A percentile compares a stretch with the other conserved stretches of the same genome.
These are phyloP conservation scores for Nothophaeocryptopus gaeumannii DNA, from an alignment of 2,329 filamentous ascomycete species.

Conservation along the genomic window DNA sequence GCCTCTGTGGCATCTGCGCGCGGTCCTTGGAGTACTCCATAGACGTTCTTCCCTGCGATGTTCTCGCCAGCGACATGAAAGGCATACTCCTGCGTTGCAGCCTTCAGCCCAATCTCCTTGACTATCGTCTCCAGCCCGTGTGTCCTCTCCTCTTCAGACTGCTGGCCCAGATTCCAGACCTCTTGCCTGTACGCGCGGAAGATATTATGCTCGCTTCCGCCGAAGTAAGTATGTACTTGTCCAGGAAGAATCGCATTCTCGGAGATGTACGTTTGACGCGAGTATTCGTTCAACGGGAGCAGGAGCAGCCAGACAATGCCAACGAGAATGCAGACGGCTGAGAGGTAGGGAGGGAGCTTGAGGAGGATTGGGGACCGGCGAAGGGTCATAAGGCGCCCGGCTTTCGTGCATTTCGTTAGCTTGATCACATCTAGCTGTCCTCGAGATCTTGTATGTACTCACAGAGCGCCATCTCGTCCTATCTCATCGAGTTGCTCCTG, in stretches of 20 bases:
- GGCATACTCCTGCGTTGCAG: constrained; percentile 81
- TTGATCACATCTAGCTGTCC: background rate
- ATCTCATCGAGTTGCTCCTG: constrained; percentile 6
- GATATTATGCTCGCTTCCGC: constrained; percentile 91
- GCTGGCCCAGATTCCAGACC: constrained; percentile 60
- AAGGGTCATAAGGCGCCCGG: constrained; percentile 62
- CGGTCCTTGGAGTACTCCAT: constrained; percentile 88
- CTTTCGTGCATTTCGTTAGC: constrained; percentile 6
- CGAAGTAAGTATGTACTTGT: constrained; percentile 97
- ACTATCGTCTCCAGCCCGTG: constrained; percentile 70
- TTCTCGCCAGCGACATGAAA: constrained; percentile 75
- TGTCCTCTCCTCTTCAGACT: constrained; percentile 38
- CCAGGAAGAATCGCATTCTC: constrained; percentile 94
- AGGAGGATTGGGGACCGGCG: constrained; percentile 78
- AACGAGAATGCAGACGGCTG: constrained; percentile 76
- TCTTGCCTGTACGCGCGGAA: constrained; percentile 88
- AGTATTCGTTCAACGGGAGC: constrained; percentile 86
- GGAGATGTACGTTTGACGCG: constrained; percentile 88
- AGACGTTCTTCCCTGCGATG: constrained; percentile 82
- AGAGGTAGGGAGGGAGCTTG: constrained; percentile 82
- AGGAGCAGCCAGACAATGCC: constrained; percentile 88
- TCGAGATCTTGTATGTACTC: constrained; percentile 5
- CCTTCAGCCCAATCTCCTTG: constrained; percentile 76
- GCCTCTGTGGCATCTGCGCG: constrained; percentile 95
- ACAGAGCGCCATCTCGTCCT: constrained; percentile 30